Evolutionary conservation across 176 grass and related monocot genomes (phyloP).

Genomic region (Eragrostis curvula): DNA sequence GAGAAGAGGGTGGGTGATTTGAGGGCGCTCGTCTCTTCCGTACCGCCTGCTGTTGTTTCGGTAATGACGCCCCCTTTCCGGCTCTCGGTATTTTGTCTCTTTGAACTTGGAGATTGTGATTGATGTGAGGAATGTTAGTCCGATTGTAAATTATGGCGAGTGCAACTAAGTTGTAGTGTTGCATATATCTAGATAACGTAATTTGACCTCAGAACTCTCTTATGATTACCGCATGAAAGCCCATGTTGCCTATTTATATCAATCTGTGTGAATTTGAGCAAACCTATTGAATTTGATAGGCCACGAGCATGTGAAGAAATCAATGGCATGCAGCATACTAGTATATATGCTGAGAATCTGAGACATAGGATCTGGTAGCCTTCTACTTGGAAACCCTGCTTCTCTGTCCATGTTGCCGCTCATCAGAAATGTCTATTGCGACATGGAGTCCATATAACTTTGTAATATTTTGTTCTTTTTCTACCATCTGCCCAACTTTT

Average conservation of each 20-base stretch:
- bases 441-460: background rate
- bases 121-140: background rate
- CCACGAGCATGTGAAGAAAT: background rate
- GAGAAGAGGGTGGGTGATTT: conserved; percentile 48
- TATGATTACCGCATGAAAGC: background rate
- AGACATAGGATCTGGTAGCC: background rate
- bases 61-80: conserved; percentile 16
- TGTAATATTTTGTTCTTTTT: background rate
- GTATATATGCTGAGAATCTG: background rate
- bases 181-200: background rate
- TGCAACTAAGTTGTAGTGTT: background rate
- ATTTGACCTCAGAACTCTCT: background rate
- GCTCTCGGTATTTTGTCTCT: background rate
- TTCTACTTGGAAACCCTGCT: background rate
- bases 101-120: background rate
- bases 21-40: conserved; percentile 46
- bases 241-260: background rate
- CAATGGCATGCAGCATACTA: background rate
- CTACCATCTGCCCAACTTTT: background rate
- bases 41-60: conserved; percentile 37
- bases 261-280: background rate
- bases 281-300: background rate
- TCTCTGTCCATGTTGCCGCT: no score
- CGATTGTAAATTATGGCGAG: background rate
- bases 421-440: background rate